Evolutionary conservation across 2,329 filamentous ascomycete species (phyloP).

Genomic region (Cladorrhinum sp.): DNA sequence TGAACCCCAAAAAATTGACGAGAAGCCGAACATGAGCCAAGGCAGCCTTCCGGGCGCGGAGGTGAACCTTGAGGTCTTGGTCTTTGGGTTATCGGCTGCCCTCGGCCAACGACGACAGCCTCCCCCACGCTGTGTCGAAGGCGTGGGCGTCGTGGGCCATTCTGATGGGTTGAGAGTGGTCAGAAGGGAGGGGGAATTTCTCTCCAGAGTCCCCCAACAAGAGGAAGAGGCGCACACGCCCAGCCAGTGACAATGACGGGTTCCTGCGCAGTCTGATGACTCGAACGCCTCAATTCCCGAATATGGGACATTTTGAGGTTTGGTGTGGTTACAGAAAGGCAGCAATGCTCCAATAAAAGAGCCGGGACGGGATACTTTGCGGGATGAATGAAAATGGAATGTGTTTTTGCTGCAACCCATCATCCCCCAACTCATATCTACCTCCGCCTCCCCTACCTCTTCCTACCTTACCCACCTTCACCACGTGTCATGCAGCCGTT

Average conservation of each 20-base stretch:
- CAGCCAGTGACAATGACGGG: slow-evolving; percentile 27
- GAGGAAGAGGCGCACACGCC: neutral
- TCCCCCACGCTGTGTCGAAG: slow-evolving; percentile 9
- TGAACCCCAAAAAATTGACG: neutral
- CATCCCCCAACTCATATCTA: neutral
- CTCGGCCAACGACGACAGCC: neutral
- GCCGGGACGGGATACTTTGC: neutral
- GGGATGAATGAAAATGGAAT: no score
- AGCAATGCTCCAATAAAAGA: neutral
- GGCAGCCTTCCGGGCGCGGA: neutral
- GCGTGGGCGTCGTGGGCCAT: slow-evolving; percentile 15
- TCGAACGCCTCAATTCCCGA: slow-evolving; percentile 4
- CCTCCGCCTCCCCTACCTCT: neutral
- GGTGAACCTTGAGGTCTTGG: neutral
- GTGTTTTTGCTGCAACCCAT: neutral
- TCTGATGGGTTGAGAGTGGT: slow-evolving; percentile 18
- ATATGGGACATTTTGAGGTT: neutral
- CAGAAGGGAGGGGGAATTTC: neutral
- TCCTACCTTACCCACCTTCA: slow-evolving; percentile 15
- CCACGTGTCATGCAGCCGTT: slow-evolving; percentile 31
- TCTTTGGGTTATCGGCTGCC: neutral
- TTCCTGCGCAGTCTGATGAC: slow-evolving; percentile 34
- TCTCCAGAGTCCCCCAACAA: neutral
- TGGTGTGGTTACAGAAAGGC: neutral
- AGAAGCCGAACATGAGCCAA: neutral